Base-by-base conservation (phyloP, 2,329 filamentous ascomycete species). In the Hymenoscyphus albidus region DNA sequence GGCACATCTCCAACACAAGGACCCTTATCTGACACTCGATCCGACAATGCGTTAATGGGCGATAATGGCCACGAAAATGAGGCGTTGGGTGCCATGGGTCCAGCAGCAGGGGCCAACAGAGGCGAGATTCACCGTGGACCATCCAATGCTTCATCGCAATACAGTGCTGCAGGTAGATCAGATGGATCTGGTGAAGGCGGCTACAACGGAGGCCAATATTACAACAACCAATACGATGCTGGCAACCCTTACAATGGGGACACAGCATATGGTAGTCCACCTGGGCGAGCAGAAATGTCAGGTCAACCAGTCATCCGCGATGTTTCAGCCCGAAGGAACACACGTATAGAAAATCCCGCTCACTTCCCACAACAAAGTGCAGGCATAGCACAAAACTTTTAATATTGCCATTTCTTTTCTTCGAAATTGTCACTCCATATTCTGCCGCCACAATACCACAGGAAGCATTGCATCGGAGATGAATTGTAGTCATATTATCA, bases 361-460 rank as follows among this genome's bases (percentile, higher is more conserved):
- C 91, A 95, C 68, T 96, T 91, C 73, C 93, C 94, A 12, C 92
- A 96, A 75, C 93, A 96, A 80, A 96, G 91, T 73, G 92, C 92
- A 48, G 95, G 95, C 65, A 97, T 99, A 73, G 91, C 95, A 39
- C 95, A 98, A 79, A 99, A 99, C 78, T 99, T 99, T 74, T 98
- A 85, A 71, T 64, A 12, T 60, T 38, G 42, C 59, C 48, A 59
- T 67, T 48, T 63, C 59, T 35, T 48, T 51, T 63, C 57, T 59
- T 35, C 14, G 68, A 70, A 69, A 68, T 60, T 70, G 62, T 31
- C 58, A 64, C 56, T 64, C 38, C 55, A 61, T 7, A 62, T 56
- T 62, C 62, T 51, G 58, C 48, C 55, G 62, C 64, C 42, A 22
- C 16, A 32, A 38, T 59, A 54, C 40, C 42, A 58, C 35, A 38